Percentiles rank a stretch among this genome's conserved stretches.
Conservation (phyloP, 2,329 filamentous ascomycete genomes). For the Alternaria viburni region DNA sequence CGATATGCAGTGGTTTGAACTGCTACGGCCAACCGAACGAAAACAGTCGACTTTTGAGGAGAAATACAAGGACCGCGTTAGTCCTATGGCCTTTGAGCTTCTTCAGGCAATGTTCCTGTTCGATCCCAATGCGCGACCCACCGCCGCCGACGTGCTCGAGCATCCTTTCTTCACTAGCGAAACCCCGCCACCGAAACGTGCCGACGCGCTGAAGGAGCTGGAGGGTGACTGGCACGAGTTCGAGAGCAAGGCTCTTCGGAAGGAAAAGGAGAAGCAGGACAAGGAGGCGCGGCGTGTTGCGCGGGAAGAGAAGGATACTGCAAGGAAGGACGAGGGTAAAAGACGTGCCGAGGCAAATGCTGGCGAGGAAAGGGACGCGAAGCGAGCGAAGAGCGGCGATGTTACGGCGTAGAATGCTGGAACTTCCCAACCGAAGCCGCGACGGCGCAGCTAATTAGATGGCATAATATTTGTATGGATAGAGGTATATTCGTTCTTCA, state of each 20-base stretch:
- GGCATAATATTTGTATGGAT: background rate
- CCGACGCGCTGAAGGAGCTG: slow-evolving; percentile 79
- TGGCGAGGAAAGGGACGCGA: slow-evolving; percentile 41
- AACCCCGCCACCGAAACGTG: slow-evolving; percentile 76
- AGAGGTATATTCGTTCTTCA: background rate
- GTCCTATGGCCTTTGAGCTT: slow-evolving; percentile 81
- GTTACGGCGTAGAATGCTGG: slow-evolving; percentile 10
- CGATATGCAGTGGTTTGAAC: slow-evolving; percentile 97
- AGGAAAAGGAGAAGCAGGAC: slow-evolving; percentile 79
- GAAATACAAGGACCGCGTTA: slow-evolving; percentile 78
- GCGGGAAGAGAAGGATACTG: slow-evolving; percentile 32
- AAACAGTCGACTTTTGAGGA: slow-evolving; percentile 79
- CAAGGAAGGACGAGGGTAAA: slow-evolving; percentile 43
- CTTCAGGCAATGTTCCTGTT: slow-evolving; percentile 86
- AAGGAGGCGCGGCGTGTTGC: slow-evolving; percentile 58
- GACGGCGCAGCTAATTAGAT: background rate
- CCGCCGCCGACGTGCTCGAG: slow-evolving; percentile 80
- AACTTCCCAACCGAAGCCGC: background rate
- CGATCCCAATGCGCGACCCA: slow-evolving; percentile 83
- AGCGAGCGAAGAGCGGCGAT: slow-evolving; percentile 39
- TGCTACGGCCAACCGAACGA: slow-evolving; percentile 79
- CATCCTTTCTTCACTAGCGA: slow-evolving; percentile 90
- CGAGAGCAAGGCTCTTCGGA: slow-evolving; percentile 91
- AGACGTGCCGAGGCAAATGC: slow-evolving; percentile 37
- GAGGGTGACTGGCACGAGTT: slow-evolving; percentile 99